Percentiles rank a stretch among this genome's conserved stretches.
phyloP scores from a whole-genome alignment of 768 basidiomycete species.

The Macrolepiota albuminosa region DNA sequence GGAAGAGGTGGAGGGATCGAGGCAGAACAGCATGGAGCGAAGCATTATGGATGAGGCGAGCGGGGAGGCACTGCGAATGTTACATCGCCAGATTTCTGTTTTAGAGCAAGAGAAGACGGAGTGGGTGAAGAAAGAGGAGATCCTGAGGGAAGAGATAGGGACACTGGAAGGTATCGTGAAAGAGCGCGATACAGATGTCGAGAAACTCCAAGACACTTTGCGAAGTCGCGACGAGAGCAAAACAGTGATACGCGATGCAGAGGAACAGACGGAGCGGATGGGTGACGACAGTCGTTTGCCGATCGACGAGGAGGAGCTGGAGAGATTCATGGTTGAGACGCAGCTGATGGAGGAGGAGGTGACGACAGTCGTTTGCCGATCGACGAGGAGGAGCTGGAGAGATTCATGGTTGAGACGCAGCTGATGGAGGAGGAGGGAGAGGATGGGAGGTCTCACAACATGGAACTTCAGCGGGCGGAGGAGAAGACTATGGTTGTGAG shows the following conservation, averaged over 20 bases:
- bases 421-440: constrained; percentile 37
- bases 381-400: constrained; percentile 40
- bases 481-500: constrained; percentile 44
- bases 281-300: constrained; percentile 39
- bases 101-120: constrained; percentile 65
- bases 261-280: constrained; percentile 59
- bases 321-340: constrained; percentile 33
- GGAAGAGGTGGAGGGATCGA: constrained; percentile 83
- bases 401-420: constrained; percentile 35
- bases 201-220: constrained; percentile 39
- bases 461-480: constrained; percentile 43
- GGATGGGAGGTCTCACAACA: constrained; percentile 28
- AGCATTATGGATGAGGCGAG: constrained; percentile 85
- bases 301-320: constrained; percentile 40
- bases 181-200: constrained; percentile 39
- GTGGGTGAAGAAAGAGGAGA: constrained; percentile 36
- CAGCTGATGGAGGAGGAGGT: constrained; percentile 34
- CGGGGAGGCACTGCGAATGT: constrained; percentile 69
- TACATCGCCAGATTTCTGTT: constrained; percentile 76
- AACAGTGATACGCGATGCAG: constrained; percentile 47
- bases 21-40: constrained; percentile 75
- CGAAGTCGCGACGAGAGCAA: constrained; percentile 47
- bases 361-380: constrained; percentile 37
- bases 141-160: constrained; percentile 39
- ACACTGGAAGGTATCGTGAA: constrained; percentile 44